Conservation (phyloP, 106 monocot species). For the Dendrobium officinale region DNA sequence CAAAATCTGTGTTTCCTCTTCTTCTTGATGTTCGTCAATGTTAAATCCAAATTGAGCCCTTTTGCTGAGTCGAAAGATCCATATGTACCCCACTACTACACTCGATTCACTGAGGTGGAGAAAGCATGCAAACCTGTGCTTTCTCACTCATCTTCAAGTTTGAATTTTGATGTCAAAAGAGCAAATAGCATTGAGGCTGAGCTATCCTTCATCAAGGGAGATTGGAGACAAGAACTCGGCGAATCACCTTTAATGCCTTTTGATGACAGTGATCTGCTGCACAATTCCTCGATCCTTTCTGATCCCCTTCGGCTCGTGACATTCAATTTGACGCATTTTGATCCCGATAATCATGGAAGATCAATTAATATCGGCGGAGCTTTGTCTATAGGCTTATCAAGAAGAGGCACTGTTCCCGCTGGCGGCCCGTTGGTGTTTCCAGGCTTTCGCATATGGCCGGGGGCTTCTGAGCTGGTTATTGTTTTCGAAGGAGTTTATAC, state of each 20-base stretch:
- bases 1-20: no score
- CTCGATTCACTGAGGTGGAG: conserved; percentile 43
- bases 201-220: conserved; percentile 43
- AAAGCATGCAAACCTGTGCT: conserved; percentile 33
- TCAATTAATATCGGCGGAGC: conserved; percentile 48
- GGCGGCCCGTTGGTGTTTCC: conserved; percentile 14
- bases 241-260: conserved; percentile 51
- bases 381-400: conserved; percentile 27
- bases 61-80: background rate
- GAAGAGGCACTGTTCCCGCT: conserved; percentile 22
- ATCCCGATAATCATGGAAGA: conserved; percentile 1
- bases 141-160: conserved; percentile 18
- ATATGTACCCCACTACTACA: conserved; percentile 22
- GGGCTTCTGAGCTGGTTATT: conserved; percentile 34
- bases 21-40: no score
- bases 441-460: conserved; percentile 34
- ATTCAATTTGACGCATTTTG: conserved; percentile 40
- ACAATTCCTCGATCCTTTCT: background rate
- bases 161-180: conserved; percentile 19
- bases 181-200: conserved; percentile 19
- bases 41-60: no score
- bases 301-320: conserved; percentile 24
- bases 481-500: conserved; percentile 55
- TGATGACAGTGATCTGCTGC: conserved; percentile 17
- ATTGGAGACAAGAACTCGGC: conserved; percentile 42